phyloP scores from a whole-genome alignment of 192 early-diverging fungal species.

The Coemansia sp. region DNA sequence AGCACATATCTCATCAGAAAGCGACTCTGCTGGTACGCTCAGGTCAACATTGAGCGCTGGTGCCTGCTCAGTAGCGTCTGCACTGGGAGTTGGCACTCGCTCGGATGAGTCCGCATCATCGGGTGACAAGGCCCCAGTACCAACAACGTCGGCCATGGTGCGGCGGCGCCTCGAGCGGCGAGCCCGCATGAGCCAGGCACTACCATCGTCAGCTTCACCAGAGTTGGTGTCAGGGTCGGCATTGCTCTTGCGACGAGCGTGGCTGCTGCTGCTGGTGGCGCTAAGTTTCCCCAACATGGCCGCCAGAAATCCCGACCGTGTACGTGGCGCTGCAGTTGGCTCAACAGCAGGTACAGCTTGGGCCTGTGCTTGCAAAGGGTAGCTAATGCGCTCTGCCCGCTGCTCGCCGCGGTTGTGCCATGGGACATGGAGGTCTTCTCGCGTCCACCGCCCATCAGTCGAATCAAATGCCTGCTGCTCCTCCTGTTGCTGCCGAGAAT shows the following conservation, averaged over 20 bases:
- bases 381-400: slow-evolving; percentile 9
- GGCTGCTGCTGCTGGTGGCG: background rate
- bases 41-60: slow-evolving; percentile 23
- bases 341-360: background rate
- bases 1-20: slow-evolving; percentile 27
- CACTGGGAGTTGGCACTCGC: background rate
- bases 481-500: background rate
- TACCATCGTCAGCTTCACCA: background rate
- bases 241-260: slow-evolving; percentile 23
- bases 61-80: background rate
- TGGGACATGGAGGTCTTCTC: slow-evolving; percentile 1
- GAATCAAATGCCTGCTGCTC: background rate
- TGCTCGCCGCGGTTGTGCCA: slow-evolving; percentile 13
- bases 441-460: slow-evolving; percentile 5
- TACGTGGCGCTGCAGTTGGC: background rate
- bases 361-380: background rate
- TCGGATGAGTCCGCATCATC: background rate
- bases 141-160: slow-evolving; percentile 5
- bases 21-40: slow-evolving; percentile 10
- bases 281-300: slow-evolving; percentile 23
- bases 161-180: slow-evolving; percentile 22
- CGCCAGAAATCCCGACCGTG: slow-evolving; percentile 20
- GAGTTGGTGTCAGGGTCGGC: background rate
- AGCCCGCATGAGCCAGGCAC: slow-evolving; percentile 9
- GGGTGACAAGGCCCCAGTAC: background rate